Conservation (phyloP, 768 basidiomycete genomes). For the Amanita subjunquillea region DNA sequence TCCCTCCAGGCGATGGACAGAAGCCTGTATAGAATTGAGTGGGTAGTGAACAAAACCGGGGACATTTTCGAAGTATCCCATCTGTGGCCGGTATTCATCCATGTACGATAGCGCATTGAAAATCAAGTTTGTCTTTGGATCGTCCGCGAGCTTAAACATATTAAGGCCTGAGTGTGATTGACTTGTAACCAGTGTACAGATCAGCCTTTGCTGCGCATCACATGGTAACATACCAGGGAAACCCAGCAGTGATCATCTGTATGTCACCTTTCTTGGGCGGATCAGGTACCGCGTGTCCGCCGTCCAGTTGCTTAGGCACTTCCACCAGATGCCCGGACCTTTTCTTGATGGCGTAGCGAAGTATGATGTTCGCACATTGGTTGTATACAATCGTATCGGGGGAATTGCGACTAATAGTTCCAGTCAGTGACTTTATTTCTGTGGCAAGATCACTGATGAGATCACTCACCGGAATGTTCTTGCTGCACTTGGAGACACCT, state of each 20-base stretch:
- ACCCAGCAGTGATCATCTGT: conserved; percentile 57
- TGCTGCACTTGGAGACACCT: conserved; percentile 70
- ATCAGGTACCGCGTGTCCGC: conserved; percentile 26
- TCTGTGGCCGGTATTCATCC: conserved; percentile 32
- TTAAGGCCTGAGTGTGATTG: conserved; percentile 69
- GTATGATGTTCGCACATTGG: conserved; percentile 57
- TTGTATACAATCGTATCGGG: conserved; percentile 48
- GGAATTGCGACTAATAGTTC: conserved; percentile 36
- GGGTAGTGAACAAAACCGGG: conserved; percentile 35
- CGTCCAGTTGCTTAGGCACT: conserved; percentile 27
- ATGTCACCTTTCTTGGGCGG: conserved; percentile 44
- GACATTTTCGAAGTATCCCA: conserved; percentile 44
- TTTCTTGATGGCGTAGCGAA: conserved; percentile 46
- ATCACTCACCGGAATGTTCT: conserved; percentile 45
- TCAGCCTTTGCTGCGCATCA: neutral
- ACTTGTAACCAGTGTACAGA: conserved; percentile 23
- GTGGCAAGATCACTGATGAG: neutral
- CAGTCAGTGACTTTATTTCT: neutral
- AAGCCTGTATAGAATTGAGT: conserved; percentile 29
- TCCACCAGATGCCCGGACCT: conserved; percentile 30
- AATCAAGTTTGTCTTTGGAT: conserved; percentile 59
- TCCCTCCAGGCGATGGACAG: conserved; percentile 38
- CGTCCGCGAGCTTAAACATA: conserved; percentile 58
- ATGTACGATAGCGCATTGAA: conserved; percentile 47
- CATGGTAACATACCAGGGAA: conserved; percentile 50